Evolutionary conservation across 768 basidiomycete genomes (phyloP), one percentile per base, ranked within the genome.

Genomic region (Sarcodon aspratus): DNA sequence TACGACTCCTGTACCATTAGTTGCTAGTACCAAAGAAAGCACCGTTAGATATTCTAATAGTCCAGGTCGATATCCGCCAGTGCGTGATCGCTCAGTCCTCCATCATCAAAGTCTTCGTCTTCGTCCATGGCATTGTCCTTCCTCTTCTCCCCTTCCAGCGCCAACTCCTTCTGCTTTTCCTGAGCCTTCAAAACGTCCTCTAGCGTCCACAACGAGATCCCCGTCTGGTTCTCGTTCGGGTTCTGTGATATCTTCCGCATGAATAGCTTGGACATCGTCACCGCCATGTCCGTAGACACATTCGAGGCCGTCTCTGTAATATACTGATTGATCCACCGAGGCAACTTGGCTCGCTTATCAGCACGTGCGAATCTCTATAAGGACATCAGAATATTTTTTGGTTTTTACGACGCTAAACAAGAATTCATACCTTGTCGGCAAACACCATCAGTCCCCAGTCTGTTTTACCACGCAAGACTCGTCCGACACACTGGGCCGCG

Each of bases 361-460:
- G 86, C 85, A 45, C 92, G 79, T 9, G 91, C 90, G 61, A 92
- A 95, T 17, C 91, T 84, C 91, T 95, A 57, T 9, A 15, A 3
- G 43, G 38, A 33, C 36, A 35, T 34, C 33, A 40, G 48, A 33
- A 52, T 34, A 21, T 27, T 12, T n/a, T 42, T 36, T 49, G 32
- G 13, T 36, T 33, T n/a, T 36, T 11, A 52, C 45, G 21, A 9
- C 36, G 27, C 42, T 21, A n/a, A 11, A 38, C 21, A 31, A 45
- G 18, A 34, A 10, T n/a, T 56, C 61, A 43, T 33, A 93, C 96
- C 79, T 95, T 96, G 66, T 99, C 96, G 0, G 96, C 96, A 63
- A 99, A 99, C 9, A 98, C 82, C 96, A 99, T 99, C 58, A 99
- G 66, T 33, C 96, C 96, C 90, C 96, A 99, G 66, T 99, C 96